Evolutionary conservation across 2,329 filamentous ascomycete species (phyloP).

Genomic region (Sclerotinia borealis): DNA sequence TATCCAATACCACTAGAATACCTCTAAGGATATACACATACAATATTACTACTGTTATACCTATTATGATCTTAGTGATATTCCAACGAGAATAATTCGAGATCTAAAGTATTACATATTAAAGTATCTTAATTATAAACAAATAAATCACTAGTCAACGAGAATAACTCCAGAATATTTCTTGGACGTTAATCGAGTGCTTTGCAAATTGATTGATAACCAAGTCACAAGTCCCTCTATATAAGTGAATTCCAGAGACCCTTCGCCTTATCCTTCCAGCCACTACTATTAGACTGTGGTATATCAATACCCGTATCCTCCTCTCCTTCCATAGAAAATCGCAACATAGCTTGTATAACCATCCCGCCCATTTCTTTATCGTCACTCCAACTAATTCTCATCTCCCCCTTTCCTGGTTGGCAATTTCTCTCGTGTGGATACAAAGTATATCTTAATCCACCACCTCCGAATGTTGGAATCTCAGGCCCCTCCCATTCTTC

Average conservation of each 20-base stretch:
- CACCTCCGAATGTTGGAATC: not conserved
- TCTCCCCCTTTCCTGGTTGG: not conserved
- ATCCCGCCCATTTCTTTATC: not conserved
- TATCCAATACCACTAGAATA: too few relatives aligned
- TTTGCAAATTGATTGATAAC: not conserved
- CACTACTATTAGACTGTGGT: not conserved
- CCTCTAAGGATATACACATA: too few relatives aligned
- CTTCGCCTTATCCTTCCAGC: not conserved
- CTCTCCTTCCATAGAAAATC: not conserved
- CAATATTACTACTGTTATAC: too few relatives aligned
- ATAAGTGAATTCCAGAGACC: not conserved
- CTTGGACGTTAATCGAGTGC: too few relatives aligned
- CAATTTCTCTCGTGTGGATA: conserved; percentile 1
- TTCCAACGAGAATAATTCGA: too few relatives aligned
- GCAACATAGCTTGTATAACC: conserved; percentile 2
- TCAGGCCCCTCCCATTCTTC: conserved; percentile 1
- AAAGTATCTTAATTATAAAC: too few relatives aligned
- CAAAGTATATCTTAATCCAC: not conserved
- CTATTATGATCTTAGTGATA: too few relatives aligned
- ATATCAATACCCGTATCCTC: not conserved
- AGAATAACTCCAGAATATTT: too few relatives aligned
- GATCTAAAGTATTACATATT: too few relatives aligned
- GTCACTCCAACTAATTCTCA: conserved; percentile 6
- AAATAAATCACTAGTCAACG: too few relatives aligned
- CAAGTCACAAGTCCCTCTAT: not conserved